These are phyloP conservation scores for Fusarium dimerum DNA, from an alignment of 2,329 filamentous ascomycete species.

Conservation along the genomic window DNA sequence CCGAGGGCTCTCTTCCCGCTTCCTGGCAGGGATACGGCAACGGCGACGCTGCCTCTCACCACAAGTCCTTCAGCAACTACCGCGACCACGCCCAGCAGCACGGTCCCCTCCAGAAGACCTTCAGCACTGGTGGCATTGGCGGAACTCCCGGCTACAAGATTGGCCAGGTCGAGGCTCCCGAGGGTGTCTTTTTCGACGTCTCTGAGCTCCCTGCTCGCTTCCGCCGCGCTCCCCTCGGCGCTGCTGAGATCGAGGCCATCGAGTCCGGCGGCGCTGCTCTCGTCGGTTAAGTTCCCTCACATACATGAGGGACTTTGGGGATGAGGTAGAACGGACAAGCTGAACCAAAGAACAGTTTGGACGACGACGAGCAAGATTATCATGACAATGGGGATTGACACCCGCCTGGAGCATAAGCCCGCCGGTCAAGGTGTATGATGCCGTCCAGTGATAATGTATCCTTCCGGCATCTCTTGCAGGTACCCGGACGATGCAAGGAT, in stretches of 20 bases:
- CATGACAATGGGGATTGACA: not conserved
- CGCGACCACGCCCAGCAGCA: slow-evolving; percentile 78
- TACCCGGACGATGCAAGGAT: not conserved
- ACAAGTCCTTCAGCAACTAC: slow-evolving; percentile 72
- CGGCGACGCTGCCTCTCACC: slow-evolving; percentile 40
- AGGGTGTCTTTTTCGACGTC: slow-evolving; percentile 84
- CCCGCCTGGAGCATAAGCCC: not conserved
- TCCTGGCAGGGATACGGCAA: slow-evolving; percentile 43
- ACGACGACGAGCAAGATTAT: not conserved
- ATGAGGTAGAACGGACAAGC: not conserved
- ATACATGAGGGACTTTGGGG: not conserved
- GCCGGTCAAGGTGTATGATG: not conserved
- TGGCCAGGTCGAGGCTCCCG: slow-evolving; percentile 68
- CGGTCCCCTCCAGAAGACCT: slow-evolving; percentile 67
- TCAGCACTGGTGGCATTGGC: slow-evolving; percentile 53
- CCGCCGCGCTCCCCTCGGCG: slow-evolving; percentile 70
- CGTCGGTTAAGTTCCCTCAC: slow-evolving; percentile 40
- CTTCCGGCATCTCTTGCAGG: not conserved
- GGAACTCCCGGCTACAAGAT: slow-evolving; percentile 67
- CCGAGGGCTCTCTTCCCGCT: slow-evolving; percentile 62
- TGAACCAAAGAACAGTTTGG: not conserved
- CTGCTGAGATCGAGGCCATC: slow-evolving; percentile 91
- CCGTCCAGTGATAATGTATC: not conserved
- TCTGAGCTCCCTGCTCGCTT: slow-evolving; percentile 85
- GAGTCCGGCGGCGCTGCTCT: slow-evolving; percentile 83